Evolutionary conservation across 257 asterid species (phyloP).

Genomic region (Solanum clarkiae): DNA sequence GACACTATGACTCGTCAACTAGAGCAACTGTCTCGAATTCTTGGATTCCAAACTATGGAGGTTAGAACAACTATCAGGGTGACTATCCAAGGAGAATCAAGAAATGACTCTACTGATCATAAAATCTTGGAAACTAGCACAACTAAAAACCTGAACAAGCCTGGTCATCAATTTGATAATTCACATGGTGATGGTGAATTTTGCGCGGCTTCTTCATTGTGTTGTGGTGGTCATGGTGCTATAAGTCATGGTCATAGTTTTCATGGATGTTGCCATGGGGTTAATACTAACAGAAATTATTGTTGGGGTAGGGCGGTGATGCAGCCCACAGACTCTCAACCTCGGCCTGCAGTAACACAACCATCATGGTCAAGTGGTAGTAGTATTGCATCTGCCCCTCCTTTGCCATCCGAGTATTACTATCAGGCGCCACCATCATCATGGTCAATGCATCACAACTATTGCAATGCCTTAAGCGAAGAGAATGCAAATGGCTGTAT

Average conservation of each 20-base stretch:
- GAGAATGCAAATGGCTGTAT: background rate
- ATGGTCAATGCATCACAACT: background rate
- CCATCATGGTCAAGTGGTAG: background rate
- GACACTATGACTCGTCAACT: background rate
- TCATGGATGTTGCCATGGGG: background rate
- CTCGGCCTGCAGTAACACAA: background rate
- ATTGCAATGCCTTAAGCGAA: background rate
- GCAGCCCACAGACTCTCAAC: background rate
- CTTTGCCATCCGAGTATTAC: background rate
- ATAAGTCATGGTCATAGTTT: background rate
- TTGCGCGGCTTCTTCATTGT: background rate
- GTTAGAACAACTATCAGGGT: background rate
- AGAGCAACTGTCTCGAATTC: background rate
- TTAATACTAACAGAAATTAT: background rate
- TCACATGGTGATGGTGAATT: background rate
- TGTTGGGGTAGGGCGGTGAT: background rate
- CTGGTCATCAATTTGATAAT: background rate
- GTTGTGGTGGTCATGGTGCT: background rate
- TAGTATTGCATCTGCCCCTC: background rate
- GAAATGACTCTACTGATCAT: background rate
- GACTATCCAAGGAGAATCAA: background rate
- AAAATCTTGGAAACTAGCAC: background rate
- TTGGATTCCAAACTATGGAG: background rate
- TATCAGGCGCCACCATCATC: background rate
- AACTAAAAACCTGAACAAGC: background rate